phyloP scores from a whole-genome alignment of 805 yeast species.

The Wickerhamiella australiensis region DNA sequence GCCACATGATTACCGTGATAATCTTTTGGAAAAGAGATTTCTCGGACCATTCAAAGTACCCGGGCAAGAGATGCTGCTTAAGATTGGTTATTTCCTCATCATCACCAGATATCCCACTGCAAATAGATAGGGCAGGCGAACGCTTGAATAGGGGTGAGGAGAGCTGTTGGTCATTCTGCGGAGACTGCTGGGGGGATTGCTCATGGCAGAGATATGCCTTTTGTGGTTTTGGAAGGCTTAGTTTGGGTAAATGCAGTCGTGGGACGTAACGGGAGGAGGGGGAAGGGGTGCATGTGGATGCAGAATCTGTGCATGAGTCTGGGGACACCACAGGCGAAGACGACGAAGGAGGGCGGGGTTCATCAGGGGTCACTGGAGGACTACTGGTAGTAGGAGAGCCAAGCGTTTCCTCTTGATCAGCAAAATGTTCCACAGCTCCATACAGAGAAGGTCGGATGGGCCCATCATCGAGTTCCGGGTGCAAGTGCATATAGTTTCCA shows the following conservation, averaged over 20 bases:
- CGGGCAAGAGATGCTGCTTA: constrained; percentile 24
- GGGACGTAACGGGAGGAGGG: neutral
- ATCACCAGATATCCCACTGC: neutral
- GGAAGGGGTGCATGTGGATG: neutral
- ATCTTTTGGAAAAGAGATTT: constrained; percentile 22
- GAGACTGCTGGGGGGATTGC: neutral
- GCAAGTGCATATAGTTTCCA: neutral
- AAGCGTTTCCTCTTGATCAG: neutral
- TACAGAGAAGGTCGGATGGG: constrained; percentile 4
- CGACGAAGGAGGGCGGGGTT: neutral
- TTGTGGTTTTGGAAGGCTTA: neutral
- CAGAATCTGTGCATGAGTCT: neutral
- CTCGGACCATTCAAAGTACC: constrained; percentile 20
- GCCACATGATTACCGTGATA: constrained; percentile 25
- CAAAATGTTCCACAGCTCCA: constrained; percentile 1
- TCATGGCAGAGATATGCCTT: neutral
- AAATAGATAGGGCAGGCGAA: neutral
- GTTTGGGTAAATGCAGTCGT: neutral
- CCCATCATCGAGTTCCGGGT: constrained; percentile 4
- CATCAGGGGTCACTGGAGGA: neutral
- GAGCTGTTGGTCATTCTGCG: neutral
- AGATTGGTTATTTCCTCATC: neutral
- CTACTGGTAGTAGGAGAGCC: neutral
- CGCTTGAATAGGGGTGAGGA: neutral
- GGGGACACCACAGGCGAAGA: neutral